phyloP scores from a whole-genome alignment of 108 stramenopile species.

The Discostella pseudostelligera region DNA sequence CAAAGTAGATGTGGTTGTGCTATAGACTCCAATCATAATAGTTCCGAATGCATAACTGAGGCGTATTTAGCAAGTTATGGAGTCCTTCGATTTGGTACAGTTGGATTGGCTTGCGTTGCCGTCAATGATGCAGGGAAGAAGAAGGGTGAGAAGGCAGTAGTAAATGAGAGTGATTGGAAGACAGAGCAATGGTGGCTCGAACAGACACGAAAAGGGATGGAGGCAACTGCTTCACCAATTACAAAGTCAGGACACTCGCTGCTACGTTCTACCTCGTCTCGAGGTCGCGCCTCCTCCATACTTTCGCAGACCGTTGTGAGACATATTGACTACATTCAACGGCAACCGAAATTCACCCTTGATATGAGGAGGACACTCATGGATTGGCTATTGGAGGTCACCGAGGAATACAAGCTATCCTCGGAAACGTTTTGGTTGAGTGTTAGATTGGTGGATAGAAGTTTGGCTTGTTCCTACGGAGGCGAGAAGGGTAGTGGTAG shows the following conservation, averaged over 20 bases:
- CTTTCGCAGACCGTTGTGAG: neutral
- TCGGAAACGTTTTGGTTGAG: conserved; percentile 68
- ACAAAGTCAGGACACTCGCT: neutral
- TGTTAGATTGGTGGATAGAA: conserved; percentile 66
- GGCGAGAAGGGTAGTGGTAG: conserved; percentile 6
- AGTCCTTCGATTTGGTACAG: neutral
- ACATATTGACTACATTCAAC: conserved; percentile 28
- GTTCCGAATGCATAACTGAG: conserved; percentile 1
- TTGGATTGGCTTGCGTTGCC: neutral
- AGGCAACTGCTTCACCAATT: neutral
- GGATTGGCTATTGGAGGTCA: conserved; percentile 90
- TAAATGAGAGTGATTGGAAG: conserved; percentile 8
- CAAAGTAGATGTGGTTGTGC: conserved; percentile 12
- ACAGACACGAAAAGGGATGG: neutral
- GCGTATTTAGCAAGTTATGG: conserved; percentile 15
- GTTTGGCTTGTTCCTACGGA: conserved; percentile 49
- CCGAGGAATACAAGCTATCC: conserved; percentile 70
- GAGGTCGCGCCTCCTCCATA: neutral
- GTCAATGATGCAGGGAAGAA: neutral
- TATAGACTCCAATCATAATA: conserved; percentile 18
- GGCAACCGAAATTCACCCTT: conserved; percentile 59
- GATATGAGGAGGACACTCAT: conserved; percentile 84
- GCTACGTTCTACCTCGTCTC: neutral
- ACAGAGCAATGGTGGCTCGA: conserved; percentile 24
- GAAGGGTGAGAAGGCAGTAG: neutral